Base-by-base conservation (phyloP, 1,284 basidiomycete species). In the Melanopsichium pennsylvanicum region DNA sequence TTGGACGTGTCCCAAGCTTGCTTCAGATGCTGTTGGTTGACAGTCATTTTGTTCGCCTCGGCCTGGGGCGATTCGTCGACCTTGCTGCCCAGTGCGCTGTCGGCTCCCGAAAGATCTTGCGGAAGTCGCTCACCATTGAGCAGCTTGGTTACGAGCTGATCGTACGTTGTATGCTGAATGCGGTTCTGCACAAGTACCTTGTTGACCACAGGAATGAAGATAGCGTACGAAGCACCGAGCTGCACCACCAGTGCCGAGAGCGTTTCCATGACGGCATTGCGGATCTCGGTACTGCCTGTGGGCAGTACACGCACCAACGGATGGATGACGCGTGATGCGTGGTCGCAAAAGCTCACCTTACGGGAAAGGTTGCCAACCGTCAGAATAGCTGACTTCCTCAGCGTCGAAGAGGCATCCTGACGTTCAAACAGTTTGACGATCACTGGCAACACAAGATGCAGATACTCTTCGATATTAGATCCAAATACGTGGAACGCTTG, bases 261-360 rank as follows among this genome's bases (percentile, higher is more conserved):
- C 1, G 94, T 92, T 72, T 97, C 94, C 89, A 98, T 90, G 8
- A 94, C 91, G 0, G 91, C 88, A 81, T 86, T 86, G 26, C 92
- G 86, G 39, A 98, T 84, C 60, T 98, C 95, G 15, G 78, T 62
- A 49, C 91, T 90, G 66, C 86, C 89, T 5, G 86, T 84, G n/a
- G 89, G 88, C 47, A 99, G 84, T 4, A 97, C 90, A 38, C 96
- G 87, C 33, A 94, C 90, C 13, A 99, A 85, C 2, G 96, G 95
- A 77, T 97, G 96, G 21, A 99, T 92, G 75, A 98, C 97, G 39
- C 95, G 87, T 16, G 93, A 96, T 8, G 95, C 93, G 76, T 98
- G 94, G 78, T 98, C 96, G n/a, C 92, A 94, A 80, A 99, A 97
- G 83, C 98, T 97, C 75, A 98, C 93, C 67, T 95, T 88, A 68